phyloP scores from a whole-genome alignment of 306 rosid species.

The Quercus ilex region DNA sequence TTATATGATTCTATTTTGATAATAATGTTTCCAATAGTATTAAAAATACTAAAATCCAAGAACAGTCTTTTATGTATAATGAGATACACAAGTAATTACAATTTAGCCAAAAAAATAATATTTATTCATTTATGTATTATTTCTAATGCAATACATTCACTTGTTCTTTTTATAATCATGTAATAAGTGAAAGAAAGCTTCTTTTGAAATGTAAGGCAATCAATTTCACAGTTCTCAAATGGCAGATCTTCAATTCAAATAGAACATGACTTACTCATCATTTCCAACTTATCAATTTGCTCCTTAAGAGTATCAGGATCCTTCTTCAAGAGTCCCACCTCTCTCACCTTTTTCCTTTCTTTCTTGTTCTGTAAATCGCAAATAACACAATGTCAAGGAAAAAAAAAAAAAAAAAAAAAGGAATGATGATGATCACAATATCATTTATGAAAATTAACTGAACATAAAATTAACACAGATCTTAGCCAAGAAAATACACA shows the following conservation, averaged over 20 bases:
- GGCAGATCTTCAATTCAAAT: not conserved
- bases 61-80: not conserved
- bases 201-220: not conserved
- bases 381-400: conserved; percentile 8
- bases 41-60: not conserved
- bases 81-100: not conserved
- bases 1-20: not conserved
- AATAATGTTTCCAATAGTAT: not conserved
- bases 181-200: not conserved
- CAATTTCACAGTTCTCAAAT: not conserved
- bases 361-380: conserved; percentile 69
- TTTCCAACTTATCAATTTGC: conserved; percentile 92
- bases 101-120: not conserved
- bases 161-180: not conserved
- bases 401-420: not conserved
- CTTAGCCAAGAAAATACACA: not conserved
- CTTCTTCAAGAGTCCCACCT: conserved; percentile 98
- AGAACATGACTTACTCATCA: conserved; percentile 71
- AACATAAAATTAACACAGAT: not conserved
- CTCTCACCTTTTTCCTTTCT: conserved; percentile 98
- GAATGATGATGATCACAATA: not conserved
- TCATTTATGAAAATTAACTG: not conserved
- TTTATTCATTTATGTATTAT: not conserved
- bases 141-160: not conserved
- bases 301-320: conserved; percentile 82